A percentile compares a stretch with the other conserved stretches of the same genome.
Conservation (phyloP, 2,329 filamentous ascomycete species). For the Acephala macrosclerotiorum region DNA sequence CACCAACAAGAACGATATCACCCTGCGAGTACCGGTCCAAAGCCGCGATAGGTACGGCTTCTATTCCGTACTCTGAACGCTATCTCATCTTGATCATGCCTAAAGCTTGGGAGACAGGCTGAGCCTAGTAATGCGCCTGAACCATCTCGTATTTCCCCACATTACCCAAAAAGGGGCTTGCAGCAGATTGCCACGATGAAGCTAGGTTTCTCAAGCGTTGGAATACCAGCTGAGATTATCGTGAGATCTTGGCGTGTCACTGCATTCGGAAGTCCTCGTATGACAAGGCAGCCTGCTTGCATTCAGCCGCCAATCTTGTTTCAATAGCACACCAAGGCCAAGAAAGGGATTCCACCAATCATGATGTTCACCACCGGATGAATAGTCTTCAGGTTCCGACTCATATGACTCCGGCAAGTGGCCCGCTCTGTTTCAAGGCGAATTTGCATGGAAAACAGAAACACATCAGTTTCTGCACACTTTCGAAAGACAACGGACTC, state of each 20-base stretch:
- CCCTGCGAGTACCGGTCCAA: neutral
- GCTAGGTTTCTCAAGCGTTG: neutral
- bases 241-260: neutral
- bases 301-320: slow-evolving; percentile 2
- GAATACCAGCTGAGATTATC: neutral
- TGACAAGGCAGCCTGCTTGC: slow-evolving; percentile 21
- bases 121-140: neutral
- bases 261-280: neutral
- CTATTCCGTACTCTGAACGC: neutral
- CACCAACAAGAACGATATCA: neutral
- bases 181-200: neutral
- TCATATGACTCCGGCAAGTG: neutral
- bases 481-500: neutral
- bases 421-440: neutral
- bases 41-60: neutral
- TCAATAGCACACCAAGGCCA: neutral
- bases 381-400: neutral
- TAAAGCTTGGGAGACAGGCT: neutral
- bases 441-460: neutral
- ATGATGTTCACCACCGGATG: neutral
- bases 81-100: neutral
- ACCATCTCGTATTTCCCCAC: neutral
- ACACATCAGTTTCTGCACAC: neutral
- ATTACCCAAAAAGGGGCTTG: neutral
- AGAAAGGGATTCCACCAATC: neutral